Evolutionary conservation across 495 filamentous ascomycete genomes (phyloP).

Genomic region (Aspergillus egyptiacus): DNA sequence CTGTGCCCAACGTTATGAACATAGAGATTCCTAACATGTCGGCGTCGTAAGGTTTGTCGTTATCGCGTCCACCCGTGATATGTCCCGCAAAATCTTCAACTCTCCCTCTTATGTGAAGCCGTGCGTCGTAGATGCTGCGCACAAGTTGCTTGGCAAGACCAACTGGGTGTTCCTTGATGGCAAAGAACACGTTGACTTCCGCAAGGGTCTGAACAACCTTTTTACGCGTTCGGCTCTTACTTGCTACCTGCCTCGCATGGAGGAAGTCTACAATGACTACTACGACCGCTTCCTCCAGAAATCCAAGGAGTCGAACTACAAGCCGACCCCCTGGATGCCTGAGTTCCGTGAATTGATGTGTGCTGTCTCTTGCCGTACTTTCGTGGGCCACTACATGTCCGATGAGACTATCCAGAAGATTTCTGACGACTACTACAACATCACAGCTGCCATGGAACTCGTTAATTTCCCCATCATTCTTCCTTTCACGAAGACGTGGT

Average conservation of each 20-base stretch:
- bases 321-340: conserved; percentile 81
- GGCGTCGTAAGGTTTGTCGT: conserved; percentile 74
- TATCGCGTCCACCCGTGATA: conserved; percentile 90
- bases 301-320: conserved; percentile 57
- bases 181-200: conserved; percentile 90
- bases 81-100: conserved; percentile 97
- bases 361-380: conserved; percentile 89
- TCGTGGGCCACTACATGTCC: conserved; percentile 91
- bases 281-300: conserved; percentile 71
- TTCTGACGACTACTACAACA: conserved; percentile 92
- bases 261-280: conserved; percentile 85
- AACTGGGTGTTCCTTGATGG: conserved; percentile 99
- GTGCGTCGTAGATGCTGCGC: conserved; percentile 91
- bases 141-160: conserved; percentile 83
- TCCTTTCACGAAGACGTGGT: conserved; percentile 94
- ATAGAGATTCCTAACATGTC: conserved; percentile 17
- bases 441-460: conserved; percentile 91
- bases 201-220: conserved; percentile 89
- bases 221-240: conserved; percentile 90
- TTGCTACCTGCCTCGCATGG: conserved; percentile 83
- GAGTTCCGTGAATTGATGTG: conserved; percentile 95
- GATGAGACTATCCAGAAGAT: conserved; percentile 91
- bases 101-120: conserved; percentile 89
- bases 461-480: conserved; percentile 99
- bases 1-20: too few relatives aligned